phyloP scores from a whole-genome alignment of 2,329 filamentous ascomycete species.

The Fusarium humuli region DNA sequence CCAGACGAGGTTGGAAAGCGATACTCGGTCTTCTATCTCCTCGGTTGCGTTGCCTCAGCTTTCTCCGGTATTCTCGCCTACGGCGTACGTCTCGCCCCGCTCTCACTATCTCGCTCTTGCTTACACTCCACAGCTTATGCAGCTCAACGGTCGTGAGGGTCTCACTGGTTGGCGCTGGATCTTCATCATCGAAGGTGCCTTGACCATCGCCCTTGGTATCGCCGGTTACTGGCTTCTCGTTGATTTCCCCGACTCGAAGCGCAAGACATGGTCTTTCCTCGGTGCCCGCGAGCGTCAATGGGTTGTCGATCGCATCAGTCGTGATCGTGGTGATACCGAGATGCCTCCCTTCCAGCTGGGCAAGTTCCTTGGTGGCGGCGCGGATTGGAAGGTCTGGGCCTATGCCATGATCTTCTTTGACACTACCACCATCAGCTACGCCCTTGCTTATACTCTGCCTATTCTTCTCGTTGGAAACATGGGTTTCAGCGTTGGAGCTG shows the following conservation, averaged over 20 bases:
- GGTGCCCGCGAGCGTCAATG: slow-evolving; percentile 62
- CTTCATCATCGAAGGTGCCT: slow-evolving; percentile 65
- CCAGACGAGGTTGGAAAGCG: slow-evolving; percentile 75
- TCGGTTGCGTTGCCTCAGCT: slow-evolving; percentile 74
- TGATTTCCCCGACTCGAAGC: slow-evolving; percentile 71
- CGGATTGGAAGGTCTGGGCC: slow-evolving; percentile 70
- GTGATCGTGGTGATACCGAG: slow-evolving; percentile 68
- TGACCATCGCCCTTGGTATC: slow-evolving; percentile 66
- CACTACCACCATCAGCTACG: slow-evolving; percentile 78
- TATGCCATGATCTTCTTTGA: slow-evolving; percentile 72
- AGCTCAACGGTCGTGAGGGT: slow-evolving; percentile 67
- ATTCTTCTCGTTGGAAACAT: slow-evolving; percentile 75
- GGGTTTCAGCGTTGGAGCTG: slow-evolving; percentile 70
- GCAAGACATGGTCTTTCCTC: slow-evolving; percentile 65
- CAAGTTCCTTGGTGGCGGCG: slow-evolving; percentile 60
- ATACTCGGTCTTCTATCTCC: slow-evolving; percentile 76
- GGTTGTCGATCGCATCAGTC: slow-evolving; percentile 65
- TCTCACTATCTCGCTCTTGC: neutral
- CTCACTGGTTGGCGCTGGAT: slow-evolving; percentile 76
- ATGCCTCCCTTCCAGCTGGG: slow-evolving; percentile 63
- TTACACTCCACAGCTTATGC: slow-evolving; percentile 62
- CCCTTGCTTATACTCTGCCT: slow-evolving; percentile 82
- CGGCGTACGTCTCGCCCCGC: slow-evolving; percentile 61
- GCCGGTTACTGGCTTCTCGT: slow-evolving; percentile 68
- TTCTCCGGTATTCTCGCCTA: slow-evolving; percentile 77